Percentiles rank a stretch among this genome's conserved stretches.
phyloP scores from a whole-genome alignment of 1,139 yeast genomes.

The Suhomyces choctaworum region DNA sequence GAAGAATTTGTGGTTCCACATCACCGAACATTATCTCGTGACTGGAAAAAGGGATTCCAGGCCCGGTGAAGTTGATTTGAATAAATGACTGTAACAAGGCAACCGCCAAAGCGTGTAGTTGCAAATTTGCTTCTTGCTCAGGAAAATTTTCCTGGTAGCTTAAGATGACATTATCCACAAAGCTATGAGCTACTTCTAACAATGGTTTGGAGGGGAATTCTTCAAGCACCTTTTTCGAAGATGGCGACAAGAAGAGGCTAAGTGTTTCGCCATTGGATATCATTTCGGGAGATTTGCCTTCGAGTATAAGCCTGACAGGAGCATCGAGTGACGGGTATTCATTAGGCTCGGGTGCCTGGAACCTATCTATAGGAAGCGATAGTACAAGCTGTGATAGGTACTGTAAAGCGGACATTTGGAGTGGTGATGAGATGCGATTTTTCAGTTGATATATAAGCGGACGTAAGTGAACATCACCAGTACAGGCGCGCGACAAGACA shows the following conservation, averaged over 20 bases:
- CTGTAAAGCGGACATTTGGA: conserved; percentile 16
- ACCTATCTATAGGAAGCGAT: conserved; percentile 26
- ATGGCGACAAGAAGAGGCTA: conserved; percentile 9
- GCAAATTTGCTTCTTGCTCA: conserved; percentile 19
- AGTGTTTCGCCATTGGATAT: conserved; percentile 17
- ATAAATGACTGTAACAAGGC: conserved; percentile 66
- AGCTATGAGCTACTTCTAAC: conserved; percentile 21
- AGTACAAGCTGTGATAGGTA: conserved; percentile 28
- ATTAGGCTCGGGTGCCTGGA: conserved; percentile 14
- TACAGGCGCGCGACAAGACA: too few species aligned
- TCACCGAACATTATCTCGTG: conserved; percentile 34
- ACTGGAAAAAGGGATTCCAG: conserved; percentile 48
- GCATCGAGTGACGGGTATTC: conserved; percentile 11
- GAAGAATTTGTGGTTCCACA: conserved; percentile 30
- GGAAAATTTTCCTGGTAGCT: conserved; percentile 16
- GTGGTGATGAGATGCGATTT: conserved; percentile 1
- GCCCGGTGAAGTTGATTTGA: conserved; percentile 85
- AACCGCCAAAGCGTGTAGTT: conserved; percentile 48
- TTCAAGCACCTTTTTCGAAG: conserved; percentile 8
- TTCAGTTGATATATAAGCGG: neutral
- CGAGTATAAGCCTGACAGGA: conserved; percentile 19
- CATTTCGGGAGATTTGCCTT: conserved; percentile 30
- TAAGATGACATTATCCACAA: conserved; percentile 19
- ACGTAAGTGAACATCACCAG: too few species aligned
- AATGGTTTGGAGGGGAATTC: conserved; percentile 22